Evolutionary conservation across 495 filamentous ascomycete species (phyloP).

Genomic region (Penicillium antarcticum): DNA sequence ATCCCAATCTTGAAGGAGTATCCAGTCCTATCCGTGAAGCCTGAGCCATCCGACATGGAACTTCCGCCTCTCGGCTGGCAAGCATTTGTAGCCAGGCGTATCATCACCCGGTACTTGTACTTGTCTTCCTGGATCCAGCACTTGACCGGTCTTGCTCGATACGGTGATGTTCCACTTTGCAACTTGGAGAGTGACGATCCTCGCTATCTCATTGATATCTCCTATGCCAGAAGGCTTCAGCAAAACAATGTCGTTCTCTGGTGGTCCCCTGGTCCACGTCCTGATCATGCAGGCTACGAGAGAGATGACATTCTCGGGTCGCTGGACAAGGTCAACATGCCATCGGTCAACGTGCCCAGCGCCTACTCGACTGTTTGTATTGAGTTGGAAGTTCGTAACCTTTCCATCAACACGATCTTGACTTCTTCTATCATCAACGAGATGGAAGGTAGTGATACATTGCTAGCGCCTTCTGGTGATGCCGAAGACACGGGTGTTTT

Average conservation of each 20-base stretch:
- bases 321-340: constrained; percentile 91
- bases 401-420: constrained; percentile 96
- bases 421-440: constrained; percentile 98
- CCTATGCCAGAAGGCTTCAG: constrained; percentile 87
- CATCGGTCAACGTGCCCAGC: constrained; percentile 84
- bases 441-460: constrained; percentile 76
- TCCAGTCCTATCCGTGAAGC: constrained; percentile 74
- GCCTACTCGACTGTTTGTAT: constrained; percentile 97
- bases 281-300: constrained; percentile 95
- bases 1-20: constrained; percentile 82
- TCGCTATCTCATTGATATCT: constrained; percentile 89
- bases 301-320: constrained; percentile 82
- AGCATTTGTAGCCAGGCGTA: constrained; percentile 75
- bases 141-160: constrained; percentile 78
- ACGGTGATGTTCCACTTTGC: constrained; percentile 91
- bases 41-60: constrained; percentile 79
- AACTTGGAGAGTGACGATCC: constrained; percentile 95
- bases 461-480: constrained; percentile 59
- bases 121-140: constrained; percentile 90
- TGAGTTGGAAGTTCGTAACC: constrained; percentile 87
- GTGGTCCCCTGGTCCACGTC: constrained; percentile 84
- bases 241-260: constrained; percentile 95
- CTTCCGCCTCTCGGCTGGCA: constrained; percentile 95
- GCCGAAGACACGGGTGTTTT: constrained; percentile 63
- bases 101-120: constrained; percentile 86